A percentile compares a stretch with the other conserved stretches of the same genome.
Conservation (phyloP, 345 rosid species). For the Gossypium rotundifolium region DNA sequence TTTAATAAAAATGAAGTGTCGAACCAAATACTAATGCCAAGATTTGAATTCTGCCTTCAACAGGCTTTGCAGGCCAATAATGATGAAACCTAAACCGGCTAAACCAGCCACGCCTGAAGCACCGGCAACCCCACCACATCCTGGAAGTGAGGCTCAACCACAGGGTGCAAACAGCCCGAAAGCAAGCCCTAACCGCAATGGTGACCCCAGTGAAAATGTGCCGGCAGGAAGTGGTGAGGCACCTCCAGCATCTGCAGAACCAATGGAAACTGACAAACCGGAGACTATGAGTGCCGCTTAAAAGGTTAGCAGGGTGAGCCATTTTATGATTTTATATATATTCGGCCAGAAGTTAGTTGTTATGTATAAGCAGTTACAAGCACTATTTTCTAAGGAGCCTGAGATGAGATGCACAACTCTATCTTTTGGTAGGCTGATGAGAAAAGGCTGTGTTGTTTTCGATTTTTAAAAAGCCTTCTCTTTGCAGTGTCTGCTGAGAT, state of each 20-base stretch:
- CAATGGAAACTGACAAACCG: constrained; percentile 70
- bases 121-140: constrained; percentile 44
- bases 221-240: constrained; percentile 31
- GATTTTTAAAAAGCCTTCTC: constrained; percentile 17
- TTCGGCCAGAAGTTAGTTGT: constrained; percentile 4
- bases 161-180: constrained; percentile 18
- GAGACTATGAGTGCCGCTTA: constrained; percentile 36
- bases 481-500: constrained; percentile 7
- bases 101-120: constrained; percentile 61
- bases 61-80: constrained; percentile 82
- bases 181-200: constrained; percentile 11
- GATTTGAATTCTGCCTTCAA: not conserved
- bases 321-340: not conserved
- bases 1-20: no score
- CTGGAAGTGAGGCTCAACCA: constrained; percentile 35
- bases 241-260: constrained; percentile 44
- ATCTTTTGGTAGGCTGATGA: not conserved
- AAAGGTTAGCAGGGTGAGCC: not conserved
- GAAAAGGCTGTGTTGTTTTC: not conserved
- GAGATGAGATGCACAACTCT: constrained; percentile 3
- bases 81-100: constrained; percentile 82
- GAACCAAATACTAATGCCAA: not conserved
- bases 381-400: constrained; percentile 2
- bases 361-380: constrained; percentile 11
- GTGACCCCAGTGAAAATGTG: constrained; percentile 14